These are phyloP conservation scores for Naganishia liquefaciens DNA, from an alignment of 1,284 basidiomycete species.

Conservation along the genomic window DNA sequence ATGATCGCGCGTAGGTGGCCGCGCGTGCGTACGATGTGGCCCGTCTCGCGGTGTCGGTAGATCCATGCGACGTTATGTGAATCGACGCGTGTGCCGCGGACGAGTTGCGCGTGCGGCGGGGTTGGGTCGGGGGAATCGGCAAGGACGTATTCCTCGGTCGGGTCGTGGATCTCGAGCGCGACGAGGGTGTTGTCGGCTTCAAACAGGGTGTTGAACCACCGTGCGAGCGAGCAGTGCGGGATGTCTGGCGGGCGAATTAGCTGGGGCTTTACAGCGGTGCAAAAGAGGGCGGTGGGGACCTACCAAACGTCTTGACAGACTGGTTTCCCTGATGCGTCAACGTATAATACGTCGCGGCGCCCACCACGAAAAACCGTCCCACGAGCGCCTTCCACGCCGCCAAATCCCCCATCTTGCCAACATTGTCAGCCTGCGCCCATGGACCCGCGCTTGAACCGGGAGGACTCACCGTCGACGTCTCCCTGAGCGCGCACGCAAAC, in stretches of 20 bases:
- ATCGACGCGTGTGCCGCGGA: slow-evolving; percentile 15
- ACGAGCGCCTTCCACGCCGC: slow-evolving; percentile 8
- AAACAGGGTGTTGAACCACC: slow-evolving; percentile 21
- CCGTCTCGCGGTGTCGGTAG: slow-evolving; percentile 2
- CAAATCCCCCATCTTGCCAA: slow-evolving; percentile 4
- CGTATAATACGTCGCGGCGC: slow-evolving; percentile 8
- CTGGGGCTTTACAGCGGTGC: not conserved
- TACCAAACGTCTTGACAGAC: slow-evolving; percentile 20
- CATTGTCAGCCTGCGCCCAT: not conserved
- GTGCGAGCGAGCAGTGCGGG: slow-evolving; percentile 18
- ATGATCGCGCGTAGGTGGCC: slow-evolving; percentile 15
- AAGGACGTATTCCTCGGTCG: slow-evolving; percentile 25
- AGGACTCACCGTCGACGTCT: slow-evolving; percentile 4
- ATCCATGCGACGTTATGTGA: slow-evolving; percentile 12
- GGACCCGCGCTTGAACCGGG: not conserved
- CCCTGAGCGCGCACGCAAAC: slow-evolving; percentile 1
- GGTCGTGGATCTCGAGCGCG: slow-evolving; percentile 11
- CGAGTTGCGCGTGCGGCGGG: not conserved
- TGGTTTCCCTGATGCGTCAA: slow-evolving; percentile 23
- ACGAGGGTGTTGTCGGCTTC: slow-evolving; percentile 18
- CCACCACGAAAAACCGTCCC: slow-evolving; percentile 4
- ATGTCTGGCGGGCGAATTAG: slow-evolving; percentile 9
- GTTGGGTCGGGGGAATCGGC: not conserved
- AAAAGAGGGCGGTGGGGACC: not conserved
- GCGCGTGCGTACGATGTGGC: slow-evolving; percentile 4